Percentiles rank a stretch among this genome's conserved stretches.
These are phyloP conservation scores for Saccharomycopsis lassenensis DNA, from an alignment of 805 yeast species.

Conservation along the genomic window DNA sequence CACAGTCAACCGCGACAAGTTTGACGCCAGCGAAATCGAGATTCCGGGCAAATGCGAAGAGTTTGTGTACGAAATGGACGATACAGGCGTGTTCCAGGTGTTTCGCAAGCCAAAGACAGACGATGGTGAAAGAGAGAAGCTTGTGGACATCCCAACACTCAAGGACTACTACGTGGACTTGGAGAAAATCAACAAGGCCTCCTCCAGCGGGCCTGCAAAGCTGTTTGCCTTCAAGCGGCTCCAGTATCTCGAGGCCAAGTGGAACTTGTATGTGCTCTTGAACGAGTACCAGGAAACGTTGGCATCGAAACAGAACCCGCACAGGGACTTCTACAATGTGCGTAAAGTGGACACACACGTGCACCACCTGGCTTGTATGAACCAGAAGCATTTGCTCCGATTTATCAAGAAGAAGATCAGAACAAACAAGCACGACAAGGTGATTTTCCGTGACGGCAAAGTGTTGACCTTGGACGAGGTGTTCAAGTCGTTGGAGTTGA, in stretches of 20 bases:
- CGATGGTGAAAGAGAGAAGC: constrained; percentile 23
- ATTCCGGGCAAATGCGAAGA: constrained; percentile 41
- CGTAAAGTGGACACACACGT: constrained; percentile 98
- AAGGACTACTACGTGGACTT: constrained; percentile 79
- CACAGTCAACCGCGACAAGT: constrained; percentile 34
- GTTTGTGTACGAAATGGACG: constrained; percentile 35
- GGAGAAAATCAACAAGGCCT: constrained; percentile 57
- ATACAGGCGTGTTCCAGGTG: constrained; percentile 63
- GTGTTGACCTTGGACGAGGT: constrained; percentile 81
- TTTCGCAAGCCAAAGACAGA: constrained; percentile 26
- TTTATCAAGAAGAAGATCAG: constrained; percentile 92
- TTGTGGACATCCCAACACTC: constrained; percentile 67
- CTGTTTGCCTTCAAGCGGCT: constrained; percentile 91
- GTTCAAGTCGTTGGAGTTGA: constrained; percentile 77
- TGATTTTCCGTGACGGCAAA: constrained; percentile 87
- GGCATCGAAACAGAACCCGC: constrained; percentile 87
- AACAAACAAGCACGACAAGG: constrained; percentile 77
- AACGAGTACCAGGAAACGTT: constrained; percentile 91
- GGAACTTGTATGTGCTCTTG: constrained; percentile 81
- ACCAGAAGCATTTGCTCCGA: constrained; percentile 90
- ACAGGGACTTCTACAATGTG: constrained; percentile 93
- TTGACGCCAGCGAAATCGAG: constrained; percentile 43
- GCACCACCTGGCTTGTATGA: constrained; percentile 99
- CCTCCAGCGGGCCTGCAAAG: constrained; percentile 93
- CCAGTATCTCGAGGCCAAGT: constrained; percentile 90